phyloP scores from a whole-genome alignment of 208 protist genomes.

The Leishmania gerbilli region DNA sequence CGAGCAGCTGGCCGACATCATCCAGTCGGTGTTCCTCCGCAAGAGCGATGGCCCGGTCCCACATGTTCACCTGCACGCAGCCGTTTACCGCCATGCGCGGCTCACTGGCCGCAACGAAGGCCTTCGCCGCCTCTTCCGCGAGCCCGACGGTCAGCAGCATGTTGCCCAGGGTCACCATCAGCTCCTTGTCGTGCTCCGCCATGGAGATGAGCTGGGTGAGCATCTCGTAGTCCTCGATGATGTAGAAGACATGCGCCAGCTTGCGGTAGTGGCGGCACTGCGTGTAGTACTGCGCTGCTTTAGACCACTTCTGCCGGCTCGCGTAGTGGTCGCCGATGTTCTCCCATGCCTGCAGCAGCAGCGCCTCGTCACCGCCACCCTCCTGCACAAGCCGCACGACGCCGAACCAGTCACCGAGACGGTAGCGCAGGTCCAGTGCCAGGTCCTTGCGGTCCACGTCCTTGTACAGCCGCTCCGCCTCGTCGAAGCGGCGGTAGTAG shows the following conservation, averaged over 20 bases:
- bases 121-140: conserved; percentile 81
- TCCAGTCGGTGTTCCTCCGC: conserved; percentile 85
- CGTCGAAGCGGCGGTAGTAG: conserved; percentile 96
- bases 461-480: conserved; percentile 96
- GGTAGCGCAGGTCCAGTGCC: conserved; percentile 92
- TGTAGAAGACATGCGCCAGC: conserved; percentile 90
- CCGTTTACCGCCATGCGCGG: conserved; percentile 91
- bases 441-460: conserved; percentile 96
- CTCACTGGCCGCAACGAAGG: conserved; percentile 91
- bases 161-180: conserved; percentile 84
- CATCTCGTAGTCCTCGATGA: conserved; percentile 93
- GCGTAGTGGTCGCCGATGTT: conserved; percentile 97
- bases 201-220: conserved; percentile 88
- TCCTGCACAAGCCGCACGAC: conserved; percentile 94
- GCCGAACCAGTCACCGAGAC: conserved; percentile 95
- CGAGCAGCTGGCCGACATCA: conserved; percentile 89
- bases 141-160: conserved; percentile 94
- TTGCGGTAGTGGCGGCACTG: conserved; percentile 92
- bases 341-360: conserved; percentile 90
- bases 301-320: conserved; percentile 94
- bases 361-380: conserved; percentile 91
- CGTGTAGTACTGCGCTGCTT: conserved; percentile 95
- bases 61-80: conserved; percentile 95
- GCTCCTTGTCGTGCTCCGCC: conserved; percentile 90
- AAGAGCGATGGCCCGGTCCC: conserved; percentile 89